Percentiles rank a stretch among this genome's conserved stretches.
These are phyloP conservation scores for Phoma herbarum DNA, from an alignment of 2,329 filamentous ascomycete species.

Conservation along the genomic window DNA sequence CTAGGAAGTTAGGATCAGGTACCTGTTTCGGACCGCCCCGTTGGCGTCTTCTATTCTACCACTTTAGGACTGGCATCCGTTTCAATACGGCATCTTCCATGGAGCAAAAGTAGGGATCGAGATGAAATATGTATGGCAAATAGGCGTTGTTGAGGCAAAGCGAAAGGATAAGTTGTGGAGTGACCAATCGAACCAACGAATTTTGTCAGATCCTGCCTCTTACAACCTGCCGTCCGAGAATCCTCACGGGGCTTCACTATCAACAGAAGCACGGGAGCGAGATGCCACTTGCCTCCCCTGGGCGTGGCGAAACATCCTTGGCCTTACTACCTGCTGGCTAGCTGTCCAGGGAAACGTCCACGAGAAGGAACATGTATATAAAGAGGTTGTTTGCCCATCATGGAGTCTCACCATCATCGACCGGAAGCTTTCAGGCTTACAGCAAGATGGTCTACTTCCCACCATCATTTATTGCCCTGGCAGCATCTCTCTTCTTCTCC, in stretches of 20 bases:
- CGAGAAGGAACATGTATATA: neutral
- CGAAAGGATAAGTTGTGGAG: neutral
- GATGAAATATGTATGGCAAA: neutral
- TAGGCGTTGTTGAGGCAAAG: neutral
- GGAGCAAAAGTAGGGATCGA: neutral
- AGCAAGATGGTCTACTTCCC: conserved; percentile 20
- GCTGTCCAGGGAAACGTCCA: neutral
- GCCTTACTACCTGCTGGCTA: neutral
- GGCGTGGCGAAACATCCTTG: neutral
- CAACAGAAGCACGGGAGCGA: conserved; percentile 1
- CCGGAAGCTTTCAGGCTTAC: neutral
- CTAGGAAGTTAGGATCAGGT: conserved; percentile 3
- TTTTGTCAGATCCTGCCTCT: conserved; percentile 15
- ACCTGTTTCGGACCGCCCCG: conserved; percentile 17
- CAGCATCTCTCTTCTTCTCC: conserved; percentile 13
- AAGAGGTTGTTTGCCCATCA: neutral
- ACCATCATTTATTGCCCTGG: conserved; percentile 16
- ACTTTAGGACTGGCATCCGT: conserved; percentile 1
- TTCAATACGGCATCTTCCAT: conserved; percentile 3
- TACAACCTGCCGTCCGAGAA: conserved; percentile 5
- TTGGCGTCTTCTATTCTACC: conserved; percentile 2
- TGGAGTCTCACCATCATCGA: neutral
- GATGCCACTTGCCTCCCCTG: neutral
- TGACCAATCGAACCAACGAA: conserved; percentile 2
- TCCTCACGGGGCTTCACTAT: conserved; percentile 1